Evolutionary conservation across 768 basidiomycete species (phyloP), one percentile per base, ranked within the genome.

Genomic region (Kwoniella heveanensis): DNA sequence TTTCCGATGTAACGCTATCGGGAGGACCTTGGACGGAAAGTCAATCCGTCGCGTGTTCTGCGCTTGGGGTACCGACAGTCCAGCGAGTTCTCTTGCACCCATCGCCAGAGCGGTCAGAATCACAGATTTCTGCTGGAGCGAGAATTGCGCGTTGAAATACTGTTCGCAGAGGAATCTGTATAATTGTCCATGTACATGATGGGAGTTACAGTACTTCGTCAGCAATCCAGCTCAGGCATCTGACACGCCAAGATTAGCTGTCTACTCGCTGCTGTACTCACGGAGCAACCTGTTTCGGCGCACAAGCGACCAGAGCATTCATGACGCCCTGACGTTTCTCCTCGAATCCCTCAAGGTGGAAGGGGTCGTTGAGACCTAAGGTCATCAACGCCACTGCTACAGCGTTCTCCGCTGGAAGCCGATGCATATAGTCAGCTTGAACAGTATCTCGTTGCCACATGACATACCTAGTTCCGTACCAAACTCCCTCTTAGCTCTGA

Each of bases 101-200:
- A 93, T 79, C 0, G 90, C 91, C 12, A 99, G 82, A 0, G 92
- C 89, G 65, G 90, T 92, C 22, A 98, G 83, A 68, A 93, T 91
- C 10, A 86, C 85, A 65, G 86, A 90, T 8, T 94, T 88, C 70
- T 97, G 93, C 29, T 87, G 85, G 19, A 86, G 85, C 0, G 96
- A 94, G 79, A 95, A 96, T 67, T 95, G 91, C 52, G 89, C 90
- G 69, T 88, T 88, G 82, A 98, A 99, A 80, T 92, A 94, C 73
- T 96, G 91, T 76, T 95, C 92, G 56, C 91, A 87, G 10, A 97
- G 82, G 32, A 86, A 84, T 2, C 94, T 96, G 73, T 36, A 7
- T 36, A 66, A n/a, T n/a, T n/a, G n/a, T n/a, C n/a, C n/a, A n/a
- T n/a, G n/a, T n/a, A n/a, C n/a, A n/a, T n/a, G n/a, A n/a, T n/a